Evolutionary conservation across 208 protist genomes (phyloP), one percentile per base, ranked within the genome.

Genomic region (Kentomonas sorsogonicus): DNA sequence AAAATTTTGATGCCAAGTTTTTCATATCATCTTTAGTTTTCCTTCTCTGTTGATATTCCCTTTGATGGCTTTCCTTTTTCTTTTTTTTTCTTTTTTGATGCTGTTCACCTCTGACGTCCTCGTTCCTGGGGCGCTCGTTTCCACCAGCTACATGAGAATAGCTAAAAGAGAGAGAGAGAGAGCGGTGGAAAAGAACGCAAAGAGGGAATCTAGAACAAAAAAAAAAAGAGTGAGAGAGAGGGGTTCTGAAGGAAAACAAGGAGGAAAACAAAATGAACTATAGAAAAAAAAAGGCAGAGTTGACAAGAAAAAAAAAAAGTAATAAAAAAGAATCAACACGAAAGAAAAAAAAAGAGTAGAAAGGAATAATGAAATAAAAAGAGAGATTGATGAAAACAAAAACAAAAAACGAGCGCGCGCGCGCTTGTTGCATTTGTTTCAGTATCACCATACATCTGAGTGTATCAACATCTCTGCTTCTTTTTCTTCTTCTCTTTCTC

Each of bases 81-180:
- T 38, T 40, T 33, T 52, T 50, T 45, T 18, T 61, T 36, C 4
- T 48, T 43, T 52, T 31, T 38, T 6, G 25, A 38, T 55, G 11
- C 6, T 46, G 33, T 47, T 54, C 46, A n/a, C 31, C 11, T 34
- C 33, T n/a, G 27, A 53, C 4, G 43, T 6, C 6, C 23, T 58
- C 54, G 11, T 59, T 63, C 38, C 41, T 67, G n/a, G 58, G 54
- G 18, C 43, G 15, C 39, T 51, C n/a, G n/a, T n/a, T n/a, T n/a
- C n/a, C n/a, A n/a, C n/a, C n/a, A n/a, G n/a, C n/a, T n/a, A n/a
- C n/a, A n/a, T n/a, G n/a, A n/a, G n/a, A n/a, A n/a, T n/a, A n/a
- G n/a, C n/a, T n/a, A n/a, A n/a, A n/a, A n/a, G n/a, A n/a, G n/a
- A n/a, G n/a, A n/a, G n/a, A n/a, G n/a, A n/a, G n/a, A n/a, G n/a